phyloP scores from a whole-genome alignment of 2,329 filamentous ascomycete genomes.

The Xylaria sp. region DNA sequence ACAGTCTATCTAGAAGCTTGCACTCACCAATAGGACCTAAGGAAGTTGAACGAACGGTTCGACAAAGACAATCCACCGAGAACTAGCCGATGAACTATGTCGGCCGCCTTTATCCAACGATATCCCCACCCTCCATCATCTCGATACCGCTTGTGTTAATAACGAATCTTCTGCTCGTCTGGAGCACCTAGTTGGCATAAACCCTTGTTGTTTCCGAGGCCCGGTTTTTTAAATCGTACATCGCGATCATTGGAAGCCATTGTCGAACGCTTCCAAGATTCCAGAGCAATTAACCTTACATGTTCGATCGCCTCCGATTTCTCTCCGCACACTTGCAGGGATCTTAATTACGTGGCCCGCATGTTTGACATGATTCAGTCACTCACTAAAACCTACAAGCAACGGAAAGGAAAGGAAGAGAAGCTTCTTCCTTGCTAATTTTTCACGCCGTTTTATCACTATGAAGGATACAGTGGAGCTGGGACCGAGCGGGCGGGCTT shows the following conservation, averaged over 20 bases:
- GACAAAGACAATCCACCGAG: neutral
- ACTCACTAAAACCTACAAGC: neutral
- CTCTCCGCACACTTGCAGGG: slow-evolving; percentile 22
- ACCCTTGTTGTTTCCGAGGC: neutral
- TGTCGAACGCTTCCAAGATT: neutral
- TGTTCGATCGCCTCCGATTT: slow-evolving; percentile 20
- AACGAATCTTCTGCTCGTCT: neutral
- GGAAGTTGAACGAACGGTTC: neutral
- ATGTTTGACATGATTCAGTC: slow-evolving; percentile 19
- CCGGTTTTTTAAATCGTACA: neutral
- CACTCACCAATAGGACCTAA: neutral
- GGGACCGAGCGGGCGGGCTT: neutral
- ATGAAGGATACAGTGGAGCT: slow-evolving; percentile 1
- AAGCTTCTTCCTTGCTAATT: slow-evolving; percentile 2
- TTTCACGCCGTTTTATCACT: neutral
- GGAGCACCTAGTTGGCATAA: neutral
- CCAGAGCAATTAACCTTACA: neutral
- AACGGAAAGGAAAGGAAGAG: neutral
- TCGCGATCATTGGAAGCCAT: slow-evolving; percentile 2
- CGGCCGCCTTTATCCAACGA: neutral
- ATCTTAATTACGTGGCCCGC: slow-evolving; percentile 27
- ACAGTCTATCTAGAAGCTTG: neutral
- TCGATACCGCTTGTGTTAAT: neutral
- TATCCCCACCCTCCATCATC: neutral
- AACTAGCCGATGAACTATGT: slow-evolving; percentile 7